Conservation (phyloP, 106 monocot genomes). For the Ottelia alismoides region DNA sequence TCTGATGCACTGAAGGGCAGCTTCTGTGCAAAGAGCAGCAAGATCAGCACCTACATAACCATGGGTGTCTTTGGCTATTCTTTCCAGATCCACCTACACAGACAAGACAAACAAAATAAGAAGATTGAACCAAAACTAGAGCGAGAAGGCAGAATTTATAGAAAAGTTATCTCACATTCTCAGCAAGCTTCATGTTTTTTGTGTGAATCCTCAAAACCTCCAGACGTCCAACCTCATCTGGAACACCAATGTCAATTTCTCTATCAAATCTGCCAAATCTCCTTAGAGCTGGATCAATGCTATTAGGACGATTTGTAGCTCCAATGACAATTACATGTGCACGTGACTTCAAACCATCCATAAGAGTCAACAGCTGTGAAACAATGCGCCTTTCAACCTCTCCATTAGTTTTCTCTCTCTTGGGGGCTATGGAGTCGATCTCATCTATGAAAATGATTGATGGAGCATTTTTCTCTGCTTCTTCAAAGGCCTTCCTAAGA, state of each 20-base stretch:
- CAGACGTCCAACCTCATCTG: too few species aligned
- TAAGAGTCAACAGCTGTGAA: slow-evolving; percentile 75
- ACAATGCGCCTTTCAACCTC: slow-evolving; percentile 83
- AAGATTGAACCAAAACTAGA: not conserved
- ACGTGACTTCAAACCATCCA: slow-evolving; percentile 72
- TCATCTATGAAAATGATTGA: too few species aligned
- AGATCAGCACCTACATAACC: slow-evolving; percentile 83
- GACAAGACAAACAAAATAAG: not conserved
- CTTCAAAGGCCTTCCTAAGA: slow-evolving; percentile 79
- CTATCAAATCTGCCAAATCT: too few species aligned
- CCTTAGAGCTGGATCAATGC: too few species aligned
- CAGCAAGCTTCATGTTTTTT: slow-evolving; percentile 72
- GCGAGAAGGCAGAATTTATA: not conserved
- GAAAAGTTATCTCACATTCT: slow-evolving; percentile 60
- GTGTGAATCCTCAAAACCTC: too few species aligned
- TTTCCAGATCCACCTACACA: slow-evolving; percentile 68
- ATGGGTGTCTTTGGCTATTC: slow-evolving; percentile 68
- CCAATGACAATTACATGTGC: too few species aligned
- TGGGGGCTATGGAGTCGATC: slow-evolving; percentile 75
- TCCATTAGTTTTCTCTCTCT: slow-evolving; percentile 75
- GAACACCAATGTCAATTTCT: too few species aligned
- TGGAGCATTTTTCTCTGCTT: slow-evolving; percentile 89
- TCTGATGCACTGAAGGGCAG: slow-evolving; percentile 75
- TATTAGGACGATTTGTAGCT: too few species aligned
- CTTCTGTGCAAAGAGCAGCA: slow-evolving; percentile 81